phyloP scores from a whole-genome alignment of 345 rosid genomes.

The Citrus australasica region DNA sequence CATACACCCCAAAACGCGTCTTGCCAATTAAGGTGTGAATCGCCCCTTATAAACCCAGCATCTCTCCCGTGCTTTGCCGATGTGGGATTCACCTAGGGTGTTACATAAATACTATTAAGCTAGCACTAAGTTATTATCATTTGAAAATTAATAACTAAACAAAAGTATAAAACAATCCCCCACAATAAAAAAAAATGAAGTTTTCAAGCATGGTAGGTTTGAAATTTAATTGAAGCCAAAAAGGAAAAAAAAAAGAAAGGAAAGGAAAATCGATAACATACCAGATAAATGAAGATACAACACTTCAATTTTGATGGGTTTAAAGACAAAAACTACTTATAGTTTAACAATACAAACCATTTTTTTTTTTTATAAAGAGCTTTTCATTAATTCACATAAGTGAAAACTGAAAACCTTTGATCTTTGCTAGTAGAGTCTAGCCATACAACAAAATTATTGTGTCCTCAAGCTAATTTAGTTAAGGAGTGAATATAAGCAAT shows the following conservation, averaged over 20 bases:
- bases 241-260: too few species aligned
- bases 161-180: not conserved
- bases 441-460: too few species aligned
- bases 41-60: too few species aligned
- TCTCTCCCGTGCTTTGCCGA: too few species aligned
- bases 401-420: too few species aligned
- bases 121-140: not conserved
- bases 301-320: not conserved
- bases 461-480: accelerated
- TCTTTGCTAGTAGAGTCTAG: too few species aligned
- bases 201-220: not conserved
- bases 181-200: not conserved
- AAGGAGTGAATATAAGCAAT: too few species aligned
- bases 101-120: not conserved
- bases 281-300: not conserved
- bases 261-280: not conserved
- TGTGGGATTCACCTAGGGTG: too few species aligned
- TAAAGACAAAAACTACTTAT: not conserved
- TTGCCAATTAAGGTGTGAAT: too few species aligned
- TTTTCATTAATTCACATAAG: too few species aligned
- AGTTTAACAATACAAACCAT: not conserved
- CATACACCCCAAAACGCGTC: too few species aligned
- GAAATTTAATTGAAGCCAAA: not conserved
- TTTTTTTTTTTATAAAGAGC: too few species aligned
- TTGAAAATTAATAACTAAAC: not conserved